Evolutionary conservation across 352 stramenopile genomes (phyloP), one percentile per base, ranked within the genome.

Genomic region (Phytophthora pini): DNA sequence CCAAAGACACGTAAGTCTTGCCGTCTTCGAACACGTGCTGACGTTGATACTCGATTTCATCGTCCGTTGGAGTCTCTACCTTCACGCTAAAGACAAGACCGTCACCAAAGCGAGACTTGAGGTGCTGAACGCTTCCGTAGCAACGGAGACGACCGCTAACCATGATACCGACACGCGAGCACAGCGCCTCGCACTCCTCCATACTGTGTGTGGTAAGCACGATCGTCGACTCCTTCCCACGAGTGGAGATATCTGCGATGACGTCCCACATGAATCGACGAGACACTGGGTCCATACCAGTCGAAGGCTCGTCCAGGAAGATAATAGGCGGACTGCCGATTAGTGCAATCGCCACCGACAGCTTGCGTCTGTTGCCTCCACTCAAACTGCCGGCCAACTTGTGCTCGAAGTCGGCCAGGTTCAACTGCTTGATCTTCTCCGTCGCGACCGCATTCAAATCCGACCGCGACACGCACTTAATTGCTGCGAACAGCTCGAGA

Each of bases 71-170:
- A 31, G 27, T 31, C 5, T 31, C 27, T 45, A 86, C 56, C 58
- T 82, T 83, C 94, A 17, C 17, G 17, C 0, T 17, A 17, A 17
- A 17, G 17, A 17, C 17, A 17, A 17, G 27, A 31, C 27, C 97
- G 47, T 96, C 73, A 27, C 95, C 97, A 63, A 98, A 98, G 27
- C 92, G 93, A 68, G 74, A 88, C 77, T 99, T 99, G 60, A 99
- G 74, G 72, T 98, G 92, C 78, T 98, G 81, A 5, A 86, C 66
- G 41, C 62, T 94, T 27, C 90, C 90, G 3, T 93, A 65, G 48
- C 82, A 89, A 3, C 70, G 77, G 20, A 88, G 56, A 15, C 75
- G 75, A 27, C 79, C 79, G 2, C 77, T 77, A 1, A 89, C 80
- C 77, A 98, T 96, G 27, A 31, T 98, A 31, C 83, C 93, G 31